Conservation (phyloP, 179 eudicot genomes). For the Beta corolliflora region DNA sequence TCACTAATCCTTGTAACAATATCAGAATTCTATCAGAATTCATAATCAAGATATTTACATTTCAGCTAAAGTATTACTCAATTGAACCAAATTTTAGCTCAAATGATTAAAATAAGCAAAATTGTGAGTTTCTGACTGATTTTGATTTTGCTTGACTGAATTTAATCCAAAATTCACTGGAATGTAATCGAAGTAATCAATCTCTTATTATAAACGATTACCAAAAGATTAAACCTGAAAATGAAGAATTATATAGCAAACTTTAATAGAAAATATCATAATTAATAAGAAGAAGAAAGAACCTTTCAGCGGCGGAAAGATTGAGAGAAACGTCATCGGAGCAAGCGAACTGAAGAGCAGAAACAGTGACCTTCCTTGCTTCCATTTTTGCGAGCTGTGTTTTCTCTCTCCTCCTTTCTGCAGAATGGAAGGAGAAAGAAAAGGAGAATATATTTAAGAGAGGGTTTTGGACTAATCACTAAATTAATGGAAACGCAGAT, state of each 20-base stretch:
- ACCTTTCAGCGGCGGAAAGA: conserved; percentile 80
- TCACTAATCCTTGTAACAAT: too few relatives aligned
- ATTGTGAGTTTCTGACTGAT: too few relatives aligned
- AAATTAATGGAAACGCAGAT: too few relatives aligned
- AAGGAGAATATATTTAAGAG: too few relatives aligned
- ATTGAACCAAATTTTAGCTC: not conserved
- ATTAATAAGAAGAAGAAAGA: not conserved
- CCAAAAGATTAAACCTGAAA: not conserved
- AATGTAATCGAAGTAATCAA: not conserved
- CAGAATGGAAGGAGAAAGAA: too few relatives aligned
- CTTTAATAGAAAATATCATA: not conserved
- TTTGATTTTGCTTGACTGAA: too few relatives aligned
- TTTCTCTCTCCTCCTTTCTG: not conserved
- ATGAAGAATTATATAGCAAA: not conserved
- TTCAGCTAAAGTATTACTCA: too few relatives aligned
- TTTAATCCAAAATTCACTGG: not conserved
- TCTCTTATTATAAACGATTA: too few relatives aligned
- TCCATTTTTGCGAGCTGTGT: conserved; percentile 29
- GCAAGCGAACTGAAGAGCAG: conserved; percentile 91
- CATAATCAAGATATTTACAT: too few relatives aligned
- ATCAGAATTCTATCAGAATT: too few relatives aligned
- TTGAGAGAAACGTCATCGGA: conserved; percentile 68
- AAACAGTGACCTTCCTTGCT: conserved; percentile 56
- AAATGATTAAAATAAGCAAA: too few relatives aligned
- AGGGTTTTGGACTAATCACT: too few relatives aligned